A percentile compares a stretch with the other conserved stretches of the same genome.
Evolutionary conservation across 2,329 filamentous ascomycete genomes (phyloP).

Genomic region (Aureobasidium zeae): DNA sequence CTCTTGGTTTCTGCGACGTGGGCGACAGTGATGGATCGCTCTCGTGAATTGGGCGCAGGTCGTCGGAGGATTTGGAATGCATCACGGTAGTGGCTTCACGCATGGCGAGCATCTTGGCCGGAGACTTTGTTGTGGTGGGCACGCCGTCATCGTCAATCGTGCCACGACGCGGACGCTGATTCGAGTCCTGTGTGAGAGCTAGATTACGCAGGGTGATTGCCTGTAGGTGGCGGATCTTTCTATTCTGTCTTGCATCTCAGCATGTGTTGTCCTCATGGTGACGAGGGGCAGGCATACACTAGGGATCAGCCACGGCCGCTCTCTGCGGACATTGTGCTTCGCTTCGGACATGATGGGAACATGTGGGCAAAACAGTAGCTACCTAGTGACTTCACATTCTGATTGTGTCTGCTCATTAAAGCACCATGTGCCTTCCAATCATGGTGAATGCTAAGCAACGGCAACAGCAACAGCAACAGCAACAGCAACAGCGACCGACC

Average conservation of each 20-base stretch:
- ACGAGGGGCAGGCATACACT: constrained; percentile 31
- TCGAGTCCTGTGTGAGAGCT: constrained; percentile 50
- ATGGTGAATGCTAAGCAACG: no score
- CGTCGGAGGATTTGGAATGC: constrained; percentile 51
- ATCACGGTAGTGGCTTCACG: constrained; percentile 38
- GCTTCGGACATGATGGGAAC: constrained; percentile 7
- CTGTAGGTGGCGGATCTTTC: constrained; percentile 77
- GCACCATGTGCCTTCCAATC: no score
- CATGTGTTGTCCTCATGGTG: not conserved
- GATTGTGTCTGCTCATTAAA: no score
- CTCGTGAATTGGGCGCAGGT: constrained; percentile 35
- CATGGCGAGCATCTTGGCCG: constrained; percentile 54
- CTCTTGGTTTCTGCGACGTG: constrained; percentile 6
- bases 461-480: no score
- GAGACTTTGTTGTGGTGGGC: constrained; percentile 55
- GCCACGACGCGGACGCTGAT: constrained; percentile 41
- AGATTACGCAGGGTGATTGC: constrained; percentile 83
- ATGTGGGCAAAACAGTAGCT: no score
- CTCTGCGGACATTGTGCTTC: constrained; percentile 28
- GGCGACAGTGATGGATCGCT: not conserved
- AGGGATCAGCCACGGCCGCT: constrained; percentile 44
- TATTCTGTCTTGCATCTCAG: constrained; percentile 50
- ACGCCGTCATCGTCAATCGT: constrained; percentile 70
- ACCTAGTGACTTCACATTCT: no score
- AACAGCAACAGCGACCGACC: no score